Evolutionary conservation across 345 rosid genomes (phyloP).

Genomic region (Hibiscus mutabilis): DNA sequence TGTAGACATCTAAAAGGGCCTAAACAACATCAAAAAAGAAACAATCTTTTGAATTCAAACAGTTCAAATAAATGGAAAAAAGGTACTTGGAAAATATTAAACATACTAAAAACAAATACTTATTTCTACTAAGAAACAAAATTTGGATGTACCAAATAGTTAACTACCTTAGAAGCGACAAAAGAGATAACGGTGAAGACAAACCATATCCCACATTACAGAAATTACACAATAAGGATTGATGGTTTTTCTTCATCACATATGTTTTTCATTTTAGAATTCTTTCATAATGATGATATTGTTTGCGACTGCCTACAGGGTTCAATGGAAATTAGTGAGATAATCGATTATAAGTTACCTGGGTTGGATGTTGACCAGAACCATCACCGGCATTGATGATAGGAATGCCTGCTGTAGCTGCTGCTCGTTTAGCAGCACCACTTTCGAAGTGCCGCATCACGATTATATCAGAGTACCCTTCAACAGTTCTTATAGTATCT

Average conservation of each 20-base stretch:
- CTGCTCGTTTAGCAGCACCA: conserved; percentile 92
- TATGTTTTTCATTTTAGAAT: not conserved
- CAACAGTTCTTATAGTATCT: conserved; percentile 90
- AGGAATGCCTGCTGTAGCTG: conserved; percentile 76
- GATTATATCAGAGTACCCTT: conserved; percentile 85
- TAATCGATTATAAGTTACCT: conserved; percentile 35
- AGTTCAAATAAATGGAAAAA: not conserved
- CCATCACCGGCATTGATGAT: conserved; percentile 97
- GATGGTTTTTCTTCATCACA: not conserved
- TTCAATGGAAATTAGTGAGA: not conserved
- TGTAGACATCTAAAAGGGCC: conserved; percentile 92
- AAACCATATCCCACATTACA: not conserved
- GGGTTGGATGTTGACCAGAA: conserved; percentile 98
- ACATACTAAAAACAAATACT: not conserved
- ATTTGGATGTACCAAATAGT: not conserved
- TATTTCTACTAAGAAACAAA: not conserved
- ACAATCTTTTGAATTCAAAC: not conserved
- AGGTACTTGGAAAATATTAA: not conserved
- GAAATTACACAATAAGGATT: not conserved
- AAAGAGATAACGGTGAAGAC: not conserved
- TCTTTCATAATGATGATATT: not conserved
- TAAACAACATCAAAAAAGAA: conserved; percentile 14
- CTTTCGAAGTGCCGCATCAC: conserved; percentile 97
- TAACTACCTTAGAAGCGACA: not conserved
- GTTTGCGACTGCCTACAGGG: not conserved